phyloP scores from a whole-genome alignment of 768 basidiomycete species.

The Sporobolomyces roseus region DNA sequence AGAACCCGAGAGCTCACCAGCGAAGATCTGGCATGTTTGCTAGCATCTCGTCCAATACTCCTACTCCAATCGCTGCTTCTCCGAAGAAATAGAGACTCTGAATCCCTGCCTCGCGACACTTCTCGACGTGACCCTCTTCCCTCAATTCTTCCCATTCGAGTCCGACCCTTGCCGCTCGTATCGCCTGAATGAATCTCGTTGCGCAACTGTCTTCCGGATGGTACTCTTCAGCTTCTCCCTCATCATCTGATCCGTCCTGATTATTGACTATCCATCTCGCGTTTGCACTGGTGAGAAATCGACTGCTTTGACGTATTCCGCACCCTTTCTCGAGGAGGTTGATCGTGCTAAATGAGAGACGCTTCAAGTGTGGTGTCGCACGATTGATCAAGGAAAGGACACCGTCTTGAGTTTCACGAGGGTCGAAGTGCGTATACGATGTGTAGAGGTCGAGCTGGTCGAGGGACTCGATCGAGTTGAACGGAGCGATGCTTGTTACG shows the following conservation, averaged over 20 bases:
- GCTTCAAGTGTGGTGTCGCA: not conserved
- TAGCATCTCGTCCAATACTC: conserved; percentile 1
- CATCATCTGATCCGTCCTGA: not conserved
- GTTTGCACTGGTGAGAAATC: not conserved
- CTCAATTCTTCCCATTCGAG: conserved; percentile 4
- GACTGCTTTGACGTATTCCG: not conserved
- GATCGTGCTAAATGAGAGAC: conserved; percentile 5
- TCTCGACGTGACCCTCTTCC: not conserved
- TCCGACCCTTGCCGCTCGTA: not conserved
- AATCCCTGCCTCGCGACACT: not conserved
- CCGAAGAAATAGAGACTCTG: conserved; percentile 2
- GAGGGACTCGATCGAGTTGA: not conserved
- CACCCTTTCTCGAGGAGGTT: conserved; percentile 4
- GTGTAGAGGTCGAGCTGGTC: conserved; percentile 4
- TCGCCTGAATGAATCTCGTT: not conserved
- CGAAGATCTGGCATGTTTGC: not conserved
- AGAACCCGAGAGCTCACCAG: not conserved
- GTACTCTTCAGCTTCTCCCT: not conserved
- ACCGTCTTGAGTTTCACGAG: not conserved
- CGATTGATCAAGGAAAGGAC: not conserved
- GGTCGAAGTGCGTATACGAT: not conserved
- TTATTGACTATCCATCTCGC: not conserved
- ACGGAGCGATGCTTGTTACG: not conserved
- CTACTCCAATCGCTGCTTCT: not conserved
- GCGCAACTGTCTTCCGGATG: conserved; percentile 6